phyloP scores from a whole-genome alignment of 345 rosid genomes.

The Anastatica hierochuntica region DNA sequence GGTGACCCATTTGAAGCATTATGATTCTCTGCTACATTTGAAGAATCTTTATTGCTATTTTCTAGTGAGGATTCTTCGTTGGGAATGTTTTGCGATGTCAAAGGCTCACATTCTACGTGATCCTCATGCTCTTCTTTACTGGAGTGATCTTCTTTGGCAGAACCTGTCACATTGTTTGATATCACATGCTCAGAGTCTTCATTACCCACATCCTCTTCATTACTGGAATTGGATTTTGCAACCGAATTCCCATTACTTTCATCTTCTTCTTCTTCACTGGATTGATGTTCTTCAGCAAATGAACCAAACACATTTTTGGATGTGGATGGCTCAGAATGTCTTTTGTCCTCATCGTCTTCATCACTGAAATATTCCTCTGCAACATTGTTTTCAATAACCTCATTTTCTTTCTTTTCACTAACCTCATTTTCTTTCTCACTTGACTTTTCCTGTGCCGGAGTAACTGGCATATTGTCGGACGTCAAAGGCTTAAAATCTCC shows the following conservation, averaged over 20 bases:
- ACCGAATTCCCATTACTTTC: slow-evolving; percentile 8
- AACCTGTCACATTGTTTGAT: slow-evolving; percentile 12
- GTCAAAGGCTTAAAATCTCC: slow-evolving; percentile 27
- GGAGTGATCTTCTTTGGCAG: slow-evolving; percentile 9
- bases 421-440: not conserved
- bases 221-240: slow-evolving; percentile 16
- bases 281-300: slow-evolving; percentile 6
- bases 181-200: slow-evolving; percentile 10
- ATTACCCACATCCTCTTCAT: slow-evolving; percentile 7
- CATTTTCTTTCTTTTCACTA: slow-evolving; percentile 8
- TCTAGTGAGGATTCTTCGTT: slow-evolving; percentile 8
- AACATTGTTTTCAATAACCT: slow-evolving; percentile 12
- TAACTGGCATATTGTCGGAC: slow-evolving; percentile 26
- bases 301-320: slow-evolving; percentile 6
- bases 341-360: slow-evolving; percentile 12
- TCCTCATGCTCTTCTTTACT: slow-evolving; percentile 9
- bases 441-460: slow-evolving; percentile 17
- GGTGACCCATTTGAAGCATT: slow-evolving; percentile 24
- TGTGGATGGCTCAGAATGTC: slow-evolving; percentile 1
- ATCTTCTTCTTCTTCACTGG: slow-evolving; percentile 18
- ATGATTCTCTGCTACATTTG: slow-evolving; percentile 24
- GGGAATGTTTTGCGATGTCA: slow-evolving; percentile 1
- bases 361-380: slow-evolving; percentile 28
- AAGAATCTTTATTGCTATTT: slow-evolving; percentile 5
- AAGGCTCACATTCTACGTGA: slow-evolving; percentile 6